Base-by-base conservation (phyloP, 2,329 filamentous ascomycete species). In the Didymella keratinophila region DNA sequence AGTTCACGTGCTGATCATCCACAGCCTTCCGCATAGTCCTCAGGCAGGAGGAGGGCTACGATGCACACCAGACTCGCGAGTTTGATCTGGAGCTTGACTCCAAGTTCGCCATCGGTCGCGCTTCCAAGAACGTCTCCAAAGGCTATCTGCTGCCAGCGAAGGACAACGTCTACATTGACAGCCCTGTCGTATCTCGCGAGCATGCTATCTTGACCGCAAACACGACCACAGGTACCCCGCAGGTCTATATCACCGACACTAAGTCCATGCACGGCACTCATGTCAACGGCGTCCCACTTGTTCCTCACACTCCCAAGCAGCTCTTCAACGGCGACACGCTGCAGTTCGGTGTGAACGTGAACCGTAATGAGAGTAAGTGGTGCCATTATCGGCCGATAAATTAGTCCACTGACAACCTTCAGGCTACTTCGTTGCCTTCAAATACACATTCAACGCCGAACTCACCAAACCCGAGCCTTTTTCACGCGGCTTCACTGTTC, bases 91-190 rank as follows among this genome's bases (percentile, higher is more conserved):
- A 52, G 3, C 58, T 73, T 8, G 64, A 63, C 42, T 36, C 67
- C 10, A 64, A 62, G 10, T 64, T 79, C 28, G 66, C 66, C 21
- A 75, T 82, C 62, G 80, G 80, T 32, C 79, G 80, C 23, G 73
- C 80, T 0, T 82, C 80, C 11, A 76, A 69, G 52, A 78, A 74
- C 52, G 61, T 69, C 6, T 44, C 64, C 64, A 79, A 79, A 68
- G 68, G 71, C 62, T 81, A 76, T 39, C 75, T 79, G 39, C 70
- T 75, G 52, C 71, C 80, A 65, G 71, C 76, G 60, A 36, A 66
- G 5, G 74, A 83, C 64, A 92, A 92, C 73, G 86, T 82, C 16
- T 91, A 82, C 82, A 89, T 91, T 58, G 85, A 91, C 63, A 89
- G 86, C 56, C 86, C 89, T 0, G 89, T 92, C 34, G 89, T 92